phyloP scores from a whole-genome alignment of 441 rosid species.

The Corymbia calophylla region DNA sequence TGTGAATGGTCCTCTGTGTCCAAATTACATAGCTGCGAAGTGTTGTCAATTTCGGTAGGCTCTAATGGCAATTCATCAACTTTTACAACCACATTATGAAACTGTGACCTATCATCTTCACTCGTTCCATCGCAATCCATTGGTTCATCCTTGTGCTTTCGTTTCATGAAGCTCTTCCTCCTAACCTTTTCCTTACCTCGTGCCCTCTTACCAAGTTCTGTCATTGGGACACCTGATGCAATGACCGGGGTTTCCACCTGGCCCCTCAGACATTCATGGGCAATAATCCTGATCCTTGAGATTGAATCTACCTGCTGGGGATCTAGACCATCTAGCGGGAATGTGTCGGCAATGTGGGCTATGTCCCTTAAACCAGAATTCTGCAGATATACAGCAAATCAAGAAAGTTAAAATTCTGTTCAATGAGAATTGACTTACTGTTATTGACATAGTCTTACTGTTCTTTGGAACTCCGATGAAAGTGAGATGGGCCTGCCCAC shows the following conservation, averaged over 20 bases:
- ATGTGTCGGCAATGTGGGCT: constrained; percentile 76
- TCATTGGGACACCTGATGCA: constrained; percentile 24
- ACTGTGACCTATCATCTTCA: constrained; percentile 63
- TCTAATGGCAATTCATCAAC: constrained; percentile 23
- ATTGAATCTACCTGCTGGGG: constrained; percentile 65
- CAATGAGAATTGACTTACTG: neutral
- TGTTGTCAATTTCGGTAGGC: constrained; percentile 2
- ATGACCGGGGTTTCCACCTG: constrained; percentile 54
- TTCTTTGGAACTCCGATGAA: constrained; percentile 86
- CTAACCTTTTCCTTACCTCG: constrained; percentile 88
- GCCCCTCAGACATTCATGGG: constrained; percentile 89
- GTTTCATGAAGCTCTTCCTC: constrained; percentile 65
- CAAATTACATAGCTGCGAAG: neutral
- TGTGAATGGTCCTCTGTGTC: constrained; percentile 9
- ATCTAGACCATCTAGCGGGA: constrained; percentile 68
- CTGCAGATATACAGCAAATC: constrained; percentile 27
- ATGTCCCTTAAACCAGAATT: constrained; percentile 85
- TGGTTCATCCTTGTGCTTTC: constrained; percentile 60
- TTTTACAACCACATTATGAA: constrained; percentile 34
- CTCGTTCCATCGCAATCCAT: constrained; percentile 64
- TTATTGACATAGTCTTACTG: constrained; percentile 25
- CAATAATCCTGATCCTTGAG: constrained; percentile 67
- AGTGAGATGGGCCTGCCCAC: constrained; percentile 96
- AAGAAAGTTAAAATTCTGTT: neutral
- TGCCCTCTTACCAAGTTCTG: constrained; percentile 65